Conservation (phyloP, 1,284 basidiomycete genomes). For the Ustilago nuda region DNA sequence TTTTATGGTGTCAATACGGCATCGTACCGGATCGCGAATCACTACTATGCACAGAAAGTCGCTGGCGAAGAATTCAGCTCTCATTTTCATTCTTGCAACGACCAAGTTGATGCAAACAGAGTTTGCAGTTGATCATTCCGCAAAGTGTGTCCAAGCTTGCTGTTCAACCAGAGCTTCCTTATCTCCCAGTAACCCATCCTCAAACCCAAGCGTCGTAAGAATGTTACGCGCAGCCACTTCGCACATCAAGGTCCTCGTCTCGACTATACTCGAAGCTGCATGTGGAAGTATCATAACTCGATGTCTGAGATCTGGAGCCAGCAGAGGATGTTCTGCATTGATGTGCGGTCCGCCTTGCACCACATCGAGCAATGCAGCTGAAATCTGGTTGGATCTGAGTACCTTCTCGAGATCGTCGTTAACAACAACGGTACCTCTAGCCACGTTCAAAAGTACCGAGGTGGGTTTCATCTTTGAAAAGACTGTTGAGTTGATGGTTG, state of each 20-base stretch:
- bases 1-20: too few relatives aligned
- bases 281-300: conserved; percentile 32
- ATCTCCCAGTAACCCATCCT: conserved; percentile 18
- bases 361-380: conserved; percentile 37
- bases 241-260: conserved; percentile 27
- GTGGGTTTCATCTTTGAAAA: conserved; percentile 20
- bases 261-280: conserved; percentile 23
- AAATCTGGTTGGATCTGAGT: conserved; percentile 5
- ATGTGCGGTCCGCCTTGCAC: conserved; percentile 32
- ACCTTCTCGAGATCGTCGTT: conserved; percentile 21
- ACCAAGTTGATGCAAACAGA: not conserved
- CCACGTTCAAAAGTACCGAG: conserved; percentile 31
- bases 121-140: not conserved
- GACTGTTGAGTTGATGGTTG: conserved; percentile 18
- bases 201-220: conserved; percentile 25
- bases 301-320: conserved; percentile 21
- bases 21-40: too few relatives aligned
- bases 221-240: conserved; percentile 30
- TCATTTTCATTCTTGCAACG: too few relatives aligned
- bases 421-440: conserved; percentile 30
- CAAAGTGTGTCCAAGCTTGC: conserved; percentile 39
- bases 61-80: not conserved
- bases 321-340: conserved; percentile 16
- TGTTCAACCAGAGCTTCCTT: conserved; percentile 4
- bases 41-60: too few relatives aligned